Evolutionary conservation across 2,329 filamentous ascomycete species (phyloP), one percentile per base, ranked within the genome.

Genomic region (Periconia sp.): DNA sequence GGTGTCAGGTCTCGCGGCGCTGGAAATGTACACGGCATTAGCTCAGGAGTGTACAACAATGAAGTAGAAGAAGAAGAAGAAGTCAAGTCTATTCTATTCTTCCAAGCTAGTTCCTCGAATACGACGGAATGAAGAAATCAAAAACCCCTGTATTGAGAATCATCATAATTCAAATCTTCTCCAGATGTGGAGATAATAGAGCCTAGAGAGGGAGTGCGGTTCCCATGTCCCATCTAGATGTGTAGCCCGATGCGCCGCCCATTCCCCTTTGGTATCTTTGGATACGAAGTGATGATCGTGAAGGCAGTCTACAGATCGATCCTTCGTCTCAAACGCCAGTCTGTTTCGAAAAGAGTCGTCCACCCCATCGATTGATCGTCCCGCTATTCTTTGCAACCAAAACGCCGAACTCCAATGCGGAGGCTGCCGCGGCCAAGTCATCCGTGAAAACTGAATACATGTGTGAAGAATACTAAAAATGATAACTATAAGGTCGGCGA

Each of bases 391-490:
- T 37, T 37, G 33, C 15, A 37, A 37, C 13, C 33, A 37, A n/a
- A 37, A 37, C 33, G 33, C 33, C 33, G 13, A 37, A 37, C 11
- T n/a, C 33, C 33, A 37, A 37, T 37, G 33, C 33, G 33, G 33
- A 43, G 17, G 20, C 17, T 23, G 41, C 41, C 17, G 13, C 20
- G 41, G 17, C 17, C 11, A 5, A 43, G 5, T 19, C 17, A 19
- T 23, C 20, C 17, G 7, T 43, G 41, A 23, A 42, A 23, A n/a
- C 11, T 5, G 33, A 37, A 37, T 37, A 50, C 44, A 45, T 19
- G 35, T 42, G 30, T 50, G 35, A 42, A 42, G 6, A 50, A 40
- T 40, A 37, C 31, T 10, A 52, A 52, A 41, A 41, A 42, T 45
- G 30, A 41, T 18, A 37, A 37, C 23, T 8, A 27, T 8, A 27